A percentile compares a stretch with the other conserved stretches of the same genome.
These are phyloP conservation scores for Aspergillus sp. DNA, from an alignment of 2,329 filamentous ascomycete genomes.

Conservation along the genomic window DNA sequence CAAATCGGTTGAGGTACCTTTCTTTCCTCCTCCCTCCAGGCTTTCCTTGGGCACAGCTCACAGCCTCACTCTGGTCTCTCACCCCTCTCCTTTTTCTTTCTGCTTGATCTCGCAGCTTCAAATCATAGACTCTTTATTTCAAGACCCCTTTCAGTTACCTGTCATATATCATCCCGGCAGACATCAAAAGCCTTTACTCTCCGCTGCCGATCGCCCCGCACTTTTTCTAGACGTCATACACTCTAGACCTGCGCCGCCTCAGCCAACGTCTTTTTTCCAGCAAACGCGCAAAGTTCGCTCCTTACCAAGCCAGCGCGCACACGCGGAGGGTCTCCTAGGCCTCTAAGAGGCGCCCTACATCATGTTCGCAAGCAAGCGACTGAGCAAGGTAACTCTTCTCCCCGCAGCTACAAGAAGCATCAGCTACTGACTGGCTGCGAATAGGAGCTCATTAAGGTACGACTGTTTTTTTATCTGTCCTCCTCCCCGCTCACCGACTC, in stretches of 20 bases:
- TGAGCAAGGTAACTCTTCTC: constrained; percentile 48
- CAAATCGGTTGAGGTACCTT: not conserved
- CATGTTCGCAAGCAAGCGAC: constrained; percentile 57
- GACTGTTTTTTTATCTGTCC: not conserved
- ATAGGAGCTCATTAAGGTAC: constrained; percentile 62
- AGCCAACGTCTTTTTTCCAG: not conserved
- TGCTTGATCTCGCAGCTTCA: not conserved
- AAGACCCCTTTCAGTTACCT: not conserved
- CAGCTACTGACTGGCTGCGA: not conserved
- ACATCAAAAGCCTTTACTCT: not conserved
- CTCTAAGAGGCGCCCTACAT: constrained; percentile 7
- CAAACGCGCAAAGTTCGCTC: not conserved
- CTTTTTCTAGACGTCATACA: constrained; percentile 29
- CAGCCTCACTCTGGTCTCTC: not conserved
- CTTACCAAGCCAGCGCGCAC: not conserved
- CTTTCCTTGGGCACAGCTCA: not conserved
- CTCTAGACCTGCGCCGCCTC: constrained; percentile 8
- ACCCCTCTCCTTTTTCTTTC: not conserved
- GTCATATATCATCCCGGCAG: not conserved
- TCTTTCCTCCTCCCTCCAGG: not conserved
- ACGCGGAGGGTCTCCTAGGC: not conserved
- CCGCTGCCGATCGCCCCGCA: constrained; percentile 21
- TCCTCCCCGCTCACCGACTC: not conserved
- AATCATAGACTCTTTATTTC: not conserved
- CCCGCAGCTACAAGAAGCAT: not conserved